These are phyloP conservation scores for Lentinula detonsa DNA, from an alignment of 768 basidiomycete species.

Conservation along the genomic window DNA sequence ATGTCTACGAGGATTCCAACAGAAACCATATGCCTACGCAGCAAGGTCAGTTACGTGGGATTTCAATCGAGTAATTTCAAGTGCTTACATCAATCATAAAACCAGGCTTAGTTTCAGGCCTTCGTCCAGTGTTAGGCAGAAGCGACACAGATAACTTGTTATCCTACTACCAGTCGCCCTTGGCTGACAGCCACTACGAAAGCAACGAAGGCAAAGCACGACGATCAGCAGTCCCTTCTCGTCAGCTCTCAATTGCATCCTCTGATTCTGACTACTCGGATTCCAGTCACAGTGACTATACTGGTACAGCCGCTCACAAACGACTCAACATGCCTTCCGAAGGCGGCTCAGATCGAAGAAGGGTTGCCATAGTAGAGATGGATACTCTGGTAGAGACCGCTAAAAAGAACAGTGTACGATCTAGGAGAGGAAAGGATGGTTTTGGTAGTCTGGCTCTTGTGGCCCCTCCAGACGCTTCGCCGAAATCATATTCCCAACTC, in stretches of 20 bases:
- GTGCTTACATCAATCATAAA: neutral
- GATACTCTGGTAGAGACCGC: neutral
- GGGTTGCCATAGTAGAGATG: constrained; percentile 62
- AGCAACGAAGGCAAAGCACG: constrained; percentile 9
- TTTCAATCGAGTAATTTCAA: neutral
- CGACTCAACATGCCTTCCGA: constrained; percentile 51
- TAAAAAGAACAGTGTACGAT: neutral
- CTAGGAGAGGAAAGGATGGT: neutral
- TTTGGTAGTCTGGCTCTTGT: constrained; percentile 54
- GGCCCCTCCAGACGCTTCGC: constrained; percentile 65
- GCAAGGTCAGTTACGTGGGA: neutral
- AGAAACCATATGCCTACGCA: neutral
- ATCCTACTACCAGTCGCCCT: constrained; percentile 52
- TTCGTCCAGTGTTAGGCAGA: constrained; percentile 19
- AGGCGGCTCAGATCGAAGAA: constrained; percentile 57
- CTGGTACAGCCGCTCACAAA: constrained; percentile 22
- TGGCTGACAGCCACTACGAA: constrained; percentile 29
- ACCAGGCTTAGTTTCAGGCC: neutral
- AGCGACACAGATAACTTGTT: constrained; percentile 39
- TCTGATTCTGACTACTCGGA: constrained; percentile 49
- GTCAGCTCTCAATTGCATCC: constrained; percentile 24
- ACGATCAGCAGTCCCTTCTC: constrained; percentile 18
- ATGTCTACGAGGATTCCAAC: neutral
- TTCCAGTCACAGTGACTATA: constrained; percentile 22
- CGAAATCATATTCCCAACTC: constrained; percentile 44